Percentiles rank a stretch among this genome's conserved stretches.
Evolutionary conservation across 148 eudicot species (phyloP).

Genomic region (Rhododendron kiyosumense): DNA sequence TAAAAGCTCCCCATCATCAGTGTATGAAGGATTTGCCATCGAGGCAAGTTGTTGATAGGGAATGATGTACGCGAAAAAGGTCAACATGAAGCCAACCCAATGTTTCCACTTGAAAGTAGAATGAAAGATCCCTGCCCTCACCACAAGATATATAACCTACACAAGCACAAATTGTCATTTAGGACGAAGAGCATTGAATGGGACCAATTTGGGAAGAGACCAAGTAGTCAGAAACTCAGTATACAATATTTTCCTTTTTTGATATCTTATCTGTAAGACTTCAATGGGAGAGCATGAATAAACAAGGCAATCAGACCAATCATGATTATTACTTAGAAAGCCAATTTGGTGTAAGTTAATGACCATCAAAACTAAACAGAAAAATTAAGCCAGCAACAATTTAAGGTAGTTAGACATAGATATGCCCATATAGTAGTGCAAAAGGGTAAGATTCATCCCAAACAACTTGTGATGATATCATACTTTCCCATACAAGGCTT

Average conservation of each 20-base stretch:
- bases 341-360: not conserved
- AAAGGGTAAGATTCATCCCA: not conserved
- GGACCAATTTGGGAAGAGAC: not conserved
- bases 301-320: not conserved
- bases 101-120: slow-evolving; percentile 82
- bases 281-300: not conserved
- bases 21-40: slow-evolving; percentile 74
- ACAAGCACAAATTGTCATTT: slow-evolving; percentile 2
- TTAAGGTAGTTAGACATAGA: not conserved
- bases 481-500: not conserved
- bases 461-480: not conserved
- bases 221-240: not conserved
- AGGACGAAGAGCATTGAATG: slow-evolving; percentile 3
- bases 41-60: slow-evolving; percentile 76
- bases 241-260: not conserved
- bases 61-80: slow-evolving; percentile 55
- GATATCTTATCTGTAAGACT: not conserved
- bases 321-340: not conserved
- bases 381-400: not conserved
- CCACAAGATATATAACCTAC: slow-evolving; percentile 64
- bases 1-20: slow-evolving; percentile 61
- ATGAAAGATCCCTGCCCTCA: slow-evolving; percentile 56
- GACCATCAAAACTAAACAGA: not conserved
- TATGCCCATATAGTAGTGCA: not conserved
- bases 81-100: slow-evolving; percentile 61